These are phyloP conservation scores for Areca catechu DNA, from an alignment of 176 grass and related monocot species.

Conservation along the genomic window DNA sequence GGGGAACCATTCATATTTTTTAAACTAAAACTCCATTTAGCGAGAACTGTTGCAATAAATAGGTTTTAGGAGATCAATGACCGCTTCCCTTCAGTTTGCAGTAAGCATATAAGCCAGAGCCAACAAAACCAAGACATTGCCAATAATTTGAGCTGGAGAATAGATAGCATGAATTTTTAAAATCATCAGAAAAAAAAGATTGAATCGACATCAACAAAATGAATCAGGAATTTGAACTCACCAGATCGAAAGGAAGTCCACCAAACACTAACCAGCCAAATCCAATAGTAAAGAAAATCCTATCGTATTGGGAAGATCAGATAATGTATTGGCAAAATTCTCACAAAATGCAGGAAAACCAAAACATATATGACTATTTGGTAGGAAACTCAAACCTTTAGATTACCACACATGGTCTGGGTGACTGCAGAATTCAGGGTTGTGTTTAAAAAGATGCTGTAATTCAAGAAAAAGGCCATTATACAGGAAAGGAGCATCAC, in stretches of 20 bases:
- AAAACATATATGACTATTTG: no score
- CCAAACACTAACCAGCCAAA: constrained; percentile 5
- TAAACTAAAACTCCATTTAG: no score
- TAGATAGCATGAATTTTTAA: not conserved
- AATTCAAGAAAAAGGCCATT: constrained; percentile 11
- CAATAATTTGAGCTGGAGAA: not conserved
- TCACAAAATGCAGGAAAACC: not conserved
- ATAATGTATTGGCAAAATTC: not conserved
- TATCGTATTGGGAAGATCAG: not conserved
- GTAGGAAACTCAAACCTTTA: not conserved
- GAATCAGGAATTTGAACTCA: not conserved
- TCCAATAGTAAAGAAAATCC: constrained; percentile 4
- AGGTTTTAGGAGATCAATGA: not conserved
- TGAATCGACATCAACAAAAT: not conserved
- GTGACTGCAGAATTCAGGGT: constrained; percentile 15
- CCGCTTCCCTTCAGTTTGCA: not conserved
- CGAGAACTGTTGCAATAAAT: no score
- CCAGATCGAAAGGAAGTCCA: constrained; percentile 7
- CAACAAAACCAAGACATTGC: not conserved
- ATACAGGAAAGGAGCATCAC: constrained; percentile 9
- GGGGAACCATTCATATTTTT: no score
- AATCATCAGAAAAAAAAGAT: not conserved
- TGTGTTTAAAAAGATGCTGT: constrained; percentile 12
- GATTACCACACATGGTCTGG: constrained; percentile 13
- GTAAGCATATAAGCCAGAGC: constrained; percentile 1